Evolutionary conservation across 495 filamentous ascomycete species (phyloP).

Genomic region (Aspergillus baeticus): DNA sequence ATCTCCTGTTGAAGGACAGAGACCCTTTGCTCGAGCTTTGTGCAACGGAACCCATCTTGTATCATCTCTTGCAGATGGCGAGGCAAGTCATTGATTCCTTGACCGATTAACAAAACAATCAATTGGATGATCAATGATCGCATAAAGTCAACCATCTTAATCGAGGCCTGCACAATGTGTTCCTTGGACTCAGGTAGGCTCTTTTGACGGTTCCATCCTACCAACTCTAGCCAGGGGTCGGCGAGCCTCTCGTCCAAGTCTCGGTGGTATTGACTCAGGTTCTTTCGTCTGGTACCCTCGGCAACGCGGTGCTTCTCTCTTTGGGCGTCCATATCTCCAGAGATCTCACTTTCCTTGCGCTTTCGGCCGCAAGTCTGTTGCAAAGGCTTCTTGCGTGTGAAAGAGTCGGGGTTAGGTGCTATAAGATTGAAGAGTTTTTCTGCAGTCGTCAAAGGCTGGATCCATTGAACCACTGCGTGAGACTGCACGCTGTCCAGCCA

Average conservation of each 20-base stretch:
- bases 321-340: slow-evolving; percentile 40
- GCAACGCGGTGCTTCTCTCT: slow-evolving; percentile 48
- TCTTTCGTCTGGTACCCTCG: slow-evolving; percentile 46
- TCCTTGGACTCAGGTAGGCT: slow-evolving; percentile 47
- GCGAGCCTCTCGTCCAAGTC: slow-evolving; percentile 42
- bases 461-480: slow-evolving; percentile 37
- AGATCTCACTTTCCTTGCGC: slow-evolving; percentile 41
- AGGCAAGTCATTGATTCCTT: slow-evolving; percentile 40
- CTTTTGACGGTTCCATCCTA: slow-evolving; percentile 48
- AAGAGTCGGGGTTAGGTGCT: slow-evolving; percentile 38
- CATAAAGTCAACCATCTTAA: slow-evolving; percentile 46
- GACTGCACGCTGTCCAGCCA: slow-evolving; percentile 39
- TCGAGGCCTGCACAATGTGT: slow-evolving; percentile 46
- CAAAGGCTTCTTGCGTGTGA: slow-evolving; percentile 44
- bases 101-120: slow-evolving; percentile 15
- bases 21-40: slow-evolving; percentile 42
- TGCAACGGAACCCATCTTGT: slow-evolving; percentile 43
- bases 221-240: slow-evolving; percentile 44
- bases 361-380: slow-evolving; percentile 48
- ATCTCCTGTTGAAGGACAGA: slow-evolving; percentile 42
- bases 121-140: slow-evolving; percentile 39
- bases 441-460: slow-evolving; percentile 33
- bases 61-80: slow-evolving; percentile 41
- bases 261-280: slow-evolving; percentile 43
- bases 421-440: slow-evolving; percentile 39